Conservation (phyloP, 495 filamentous ascomycete genomes). For the Trichoderma gamsii region DNA sequence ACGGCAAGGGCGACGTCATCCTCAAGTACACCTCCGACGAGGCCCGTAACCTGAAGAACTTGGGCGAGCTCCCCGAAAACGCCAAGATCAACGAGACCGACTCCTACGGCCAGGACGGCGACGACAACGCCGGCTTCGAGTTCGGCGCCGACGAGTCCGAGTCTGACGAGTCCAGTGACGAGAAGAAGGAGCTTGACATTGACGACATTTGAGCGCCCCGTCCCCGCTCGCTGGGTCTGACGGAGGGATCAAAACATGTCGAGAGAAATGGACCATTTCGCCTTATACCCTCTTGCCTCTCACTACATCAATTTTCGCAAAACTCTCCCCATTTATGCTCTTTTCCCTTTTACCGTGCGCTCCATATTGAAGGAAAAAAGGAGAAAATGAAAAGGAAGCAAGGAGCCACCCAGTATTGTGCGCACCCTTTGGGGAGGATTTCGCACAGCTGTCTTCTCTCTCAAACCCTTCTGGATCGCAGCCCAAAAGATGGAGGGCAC, state of each 20-base stretch:
- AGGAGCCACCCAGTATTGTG: conserved; percentile 11
- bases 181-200: conserved; percentile 61
- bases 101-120: conserved; percentile 69
- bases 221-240: neutral
- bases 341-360: neutral
- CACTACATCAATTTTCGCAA: neutral
- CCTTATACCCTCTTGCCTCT: conserved; percentile 6
- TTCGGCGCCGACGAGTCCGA: conserved; percentile 82
- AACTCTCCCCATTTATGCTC: neutral
- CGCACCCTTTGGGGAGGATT: neutral
- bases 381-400: conserved; percentile 27
- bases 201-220: conserved; percentile 57
- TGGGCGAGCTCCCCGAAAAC: conserved; percentile 92
- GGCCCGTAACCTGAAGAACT: conserved; percentile 88
- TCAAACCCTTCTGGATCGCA: conserved; percentile 39
- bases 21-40: conserved; percentile 98
- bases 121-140: conserved; percentile 77
- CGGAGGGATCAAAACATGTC: conserved; percentile 16
- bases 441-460: conserved; percentile 52
- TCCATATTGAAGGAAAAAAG: conserved; percentile 15
- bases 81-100: conserved; percentile 99
- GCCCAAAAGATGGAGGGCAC: neutral
- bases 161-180: conserved; percentile 51
- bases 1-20: conserved; percentile 98
- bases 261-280: neutral